Conservation (phyloP, 202 grass and related monocot genomes). For the Schoenoplectus tabernaemontani region DNA sequence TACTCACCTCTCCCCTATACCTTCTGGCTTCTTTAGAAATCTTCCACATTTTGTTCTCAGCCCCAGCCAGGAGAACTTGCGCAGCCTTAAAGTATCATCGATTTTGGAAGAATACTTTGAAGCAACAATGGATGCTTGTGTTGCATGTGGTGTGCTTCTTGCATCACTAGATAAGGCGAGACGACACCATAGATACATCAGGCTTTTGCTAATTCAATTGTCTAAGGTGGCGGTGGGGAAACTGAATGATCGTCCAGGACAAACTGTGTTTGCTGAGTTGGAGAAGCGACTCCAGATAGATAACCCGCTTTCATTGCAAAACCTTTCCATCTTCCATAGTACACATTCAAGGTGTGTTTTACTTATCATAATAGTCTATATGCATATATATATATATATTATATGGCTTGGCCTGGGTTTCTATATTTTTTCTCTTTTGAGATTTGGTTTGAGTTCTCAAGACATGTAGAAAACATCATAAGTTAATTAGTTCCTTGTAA, state of each 20-base stretch:
- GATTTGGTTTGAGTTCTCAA: neutral
- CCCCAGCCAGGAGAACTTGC: conserved; percentile 43
- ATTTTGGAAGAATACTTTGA: conserved; percentile 66
- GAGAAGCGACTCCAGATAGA: conserved; percentile 30
- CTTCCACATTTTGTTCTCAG: conserved; percentile 52
- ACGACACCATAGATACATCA: conserved; percentile 37
- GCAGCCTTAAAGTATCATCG: neutral
- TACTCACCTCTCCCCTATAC: neutral
- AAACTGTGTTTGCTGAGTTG: conserved; percentile 19
- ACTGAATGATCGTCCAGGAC: neutral
- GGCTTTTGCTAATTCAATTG: conserved; percentile 34
- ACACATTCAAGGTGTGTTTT: conserved; percentile 36
- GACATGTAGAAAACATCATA: neutral
- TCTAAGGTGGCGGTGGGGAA: neutral
- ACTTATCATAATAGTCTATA: neutral
- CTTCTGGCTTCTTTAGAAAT: conserved; percentile 36
- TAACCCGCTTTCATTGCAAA: conserved; percentile 43
- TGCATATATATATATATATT: neutral
- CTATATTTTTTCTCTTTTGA: neutral
- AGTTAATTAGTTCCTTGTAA: neutral
- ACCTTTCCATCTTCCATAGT: conserved; percentile 28
- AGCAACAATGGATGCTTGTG: conserved; percentile 45
- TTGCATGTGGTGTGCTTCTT: conserved; percentile 50
- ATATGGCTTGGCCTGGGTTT: neutral
- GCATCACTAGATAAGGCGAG: conserved; percentile 35